These are phyloP conservation scores for Neurospora sp. DNA, from an alignment of 495 filamentous ascomycete genomes.

Conservation along the genomic window DNA sequence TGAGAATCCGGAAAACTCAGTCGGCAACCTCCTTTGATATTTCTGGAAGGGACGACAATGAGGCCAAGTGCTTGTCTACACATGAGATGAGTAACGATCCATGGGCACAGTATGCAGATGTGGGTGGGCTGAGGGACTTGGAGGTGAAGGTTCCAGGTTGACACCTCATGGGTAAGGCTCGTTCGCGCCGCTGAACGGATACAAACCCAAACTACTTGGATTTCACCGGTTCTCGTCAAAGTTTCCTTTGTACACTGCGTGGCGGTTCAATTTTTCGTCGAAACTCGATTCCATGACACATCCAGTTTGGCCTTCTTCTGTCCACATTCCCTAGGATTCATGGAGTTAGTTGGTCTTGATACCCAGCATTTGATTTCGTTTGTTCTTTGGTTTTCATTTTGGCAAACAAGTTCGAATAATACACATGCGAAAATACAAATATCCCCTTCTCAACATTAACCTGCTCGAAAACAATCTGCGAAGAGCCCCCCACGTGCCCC, in stretches of 20 bases:
- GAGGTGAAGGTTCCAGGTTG: not conserved
- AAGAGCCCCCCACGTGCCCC: not conserved
- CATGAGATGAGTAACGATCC: slow-evolving; percentile 8
- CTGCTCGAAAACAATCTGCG: not conserved
- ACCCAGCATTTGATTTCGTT: not conserved
- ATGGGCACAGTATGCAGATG: slow-evolving; percentile 24
- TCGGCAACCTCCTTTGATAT: not conserved
- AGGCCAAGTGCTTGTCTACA: not conserved
- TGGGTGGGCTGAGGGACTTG: slow-evolving; percentile 21
- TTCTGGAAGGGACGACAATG: not conserved
- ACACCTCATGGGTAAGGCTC: not conserved
- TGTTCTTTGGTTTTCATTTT: not conserved
- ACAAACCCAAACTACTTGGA: too few relatives aligned
- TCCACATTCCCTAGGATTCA: not conserved
- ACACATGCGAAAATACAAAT: not conserved
- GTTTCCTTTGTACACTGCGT: not conserved
- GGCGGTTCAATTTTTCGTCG: too few relatives aligned
- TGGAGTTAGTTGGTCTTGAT: not conserved
- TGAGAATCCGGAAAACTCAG: slow-evolving; percentile 11
- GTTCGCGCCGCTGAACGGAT: too few relatives aligned
- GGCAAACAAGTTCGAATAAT: not conserved
- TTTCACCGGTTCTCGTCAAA: not conserved
- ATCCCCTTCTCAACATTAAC: not conserved
- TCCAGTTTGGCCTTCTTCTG: not conserved
- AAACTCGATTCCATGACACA: too few relatives aligned